Percentiles rank a stretch among this genome's conserved stretches.
These are phyloP conservation scores for Grigorovia humatica DNA, from an alignment of 805 yeast species.

Conservation along the genomic window DNA sequence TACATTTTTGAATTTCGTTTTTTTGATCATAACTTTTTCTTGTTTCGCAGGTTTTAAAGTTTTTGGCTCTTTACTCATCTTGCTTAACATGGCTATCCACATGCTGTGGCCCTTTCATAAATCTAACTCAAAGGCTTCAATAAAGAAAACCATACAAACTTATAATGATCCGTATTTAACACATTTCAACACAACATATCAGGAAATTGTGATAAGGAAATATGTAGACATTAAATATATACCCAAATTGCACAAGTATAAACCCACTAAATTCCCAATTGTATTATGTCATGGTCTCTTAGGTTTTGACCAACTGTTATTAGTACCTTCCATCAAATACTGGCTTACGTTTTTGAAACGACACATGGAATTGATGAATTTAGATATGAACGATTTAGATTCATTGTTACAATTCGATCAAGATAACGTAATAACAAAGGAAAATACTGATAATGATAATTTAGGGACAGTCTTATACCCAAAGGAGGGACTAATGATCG, in stretches of 20 bases:
- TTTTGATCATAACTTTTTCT: no score
- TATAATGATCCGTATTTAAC: not conserved
- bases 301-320: conserved; percentile 55
- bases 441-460: not conserved
- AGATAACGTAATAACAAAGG: not conserved
- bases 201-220: not conserved
- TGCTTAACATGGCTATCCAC: not conserved
- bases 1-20: not conserved
- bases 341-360: conserved; percentile 17
- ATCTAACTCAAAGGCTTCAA: not conserved
- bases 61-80: not conserved
- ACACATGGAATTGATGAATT: conserved; percentile 10
- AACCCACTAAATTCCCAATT: conserved; percentile 60
- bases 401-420: not conserved
- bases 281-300: conserved; percentile 80
- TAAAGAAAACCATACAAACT: not conserved
- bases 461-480: not conserved
- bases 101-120: not conserved
- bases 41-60: no score
- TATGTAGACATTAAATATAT: not conserved
- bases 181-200: not conserved
- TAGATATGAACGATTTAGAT: conserved; percentile 9
- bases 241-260: conserved; percentile 26
- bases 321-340: conserved; percentile 34
- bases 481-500: conserved; percentile 28